Base-by-base conservation (phyloP, 1,284 basidiomycete genomes). In the Pisolithus thermaeus region DNA sequence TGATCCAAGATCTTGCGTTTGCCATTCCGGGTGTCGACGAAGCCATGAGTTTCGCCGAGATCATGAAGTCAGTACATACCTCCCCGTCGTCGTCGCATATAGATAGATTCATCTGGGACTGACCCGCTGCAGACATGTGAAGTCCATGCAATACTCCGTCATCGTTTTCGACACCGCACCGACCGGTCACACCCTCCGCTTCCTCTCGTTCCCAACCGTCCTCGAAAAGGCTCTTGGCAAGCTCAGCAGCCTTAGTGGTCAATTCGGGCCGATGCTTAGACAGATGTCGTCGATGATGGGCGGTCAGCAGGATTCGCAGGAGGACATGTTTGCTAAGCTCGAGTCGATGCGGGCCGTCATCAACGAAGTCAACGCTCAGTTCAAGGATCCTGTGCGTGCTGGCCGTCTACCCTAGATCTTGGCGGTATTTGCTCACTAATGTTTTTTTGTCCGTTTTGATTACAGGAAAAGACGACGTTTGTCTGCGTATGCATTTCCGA, bases 1-100 rank as follows among this genome's bases (percentile, higher is more conserved):
- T 99, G 92, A 97, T 99, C 93, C 96, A 99, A 70, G 96, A 99
- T 72, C 79, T 99, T 38, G 97, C 96, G 0, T 99, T 99, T 64
- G 95, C 97, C 1, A 99, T 99, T 55, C 96, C 96, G 0, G 96
- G 96, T 73, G 96, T 99, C 1, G 96, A 99, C 66, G 96, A 99
- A 71, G 96, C 96, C 3, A 99, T 99, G 96, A 96, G 94, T 54
- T 99, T 99, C 62, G 97, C 96, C 0, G 96, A 99, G 71, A 97
- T 99, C 71, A 99, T 99, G 97, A 99, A 99, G 92, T 94, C 56
- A 56, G 81, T 25, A 73, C 2, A 2, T 7, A 25, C 12, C 16
- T 11, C 2, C 18, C 18, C 9, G 8, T 14, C 7, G 20, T 30
- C 11, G 28, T 25, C 6, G 8, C 4, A 40, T 39, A 9, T 39